Conservation (phyloP, 345 rosid species). For the Cardamine occulta region DNA sequence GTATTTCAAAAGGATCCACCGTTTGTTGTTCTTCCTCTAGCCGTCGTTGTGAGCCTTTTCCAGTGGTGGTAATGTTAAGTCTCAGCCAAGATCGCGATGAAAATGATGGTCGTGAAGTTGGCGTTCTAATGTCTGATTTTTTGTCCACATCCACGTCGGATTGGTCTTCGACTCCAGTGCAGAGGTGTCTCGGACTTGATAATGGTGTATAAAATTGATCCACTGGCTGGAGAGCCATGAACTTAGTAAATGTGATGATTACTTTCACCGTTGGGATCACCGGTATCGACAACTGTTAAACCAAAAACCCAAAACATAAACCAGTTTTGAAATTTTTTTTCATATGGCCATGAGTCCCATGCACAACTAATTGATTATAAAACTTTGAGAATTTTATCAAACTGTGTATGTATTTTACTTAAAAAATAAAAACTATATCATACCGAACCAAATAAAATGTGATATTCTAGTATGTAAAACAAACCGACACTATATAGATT, state of each 20-base stretch:
- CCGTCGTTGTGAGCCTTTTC: constrained; percentile 51
- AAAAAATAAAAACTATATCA: not conserved
- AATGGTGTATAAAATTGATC: constrained; percentile 87
- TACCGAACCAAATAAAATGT: not conserved
- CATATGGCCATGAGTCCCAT: not conserved
- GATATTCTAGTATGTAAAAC: not conserved
- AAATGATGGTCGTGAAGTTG: constrained; percentile 45
- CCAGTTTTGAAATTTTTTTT: not conserved
- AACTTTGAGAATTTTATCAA: not conserved
- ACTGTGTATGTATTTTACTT: not conserved
- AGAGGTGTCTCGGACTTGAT: constrained; percentile 71
- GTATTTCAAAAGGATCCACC: constrained; percentile 81
- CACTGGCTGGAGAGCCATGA: constrained; percentile 65
- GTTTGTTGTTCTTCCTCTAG: constrained; percentile 25
- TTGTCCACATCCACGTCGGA: constrained; percentile 48
- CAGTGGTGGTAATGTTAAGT: constrained; percentile 42
- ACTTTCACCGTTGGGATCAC: constrained; percentile 94
- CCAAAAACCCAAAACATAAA: not conserved
- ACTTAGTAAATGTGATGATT: constrained; percentile 88
- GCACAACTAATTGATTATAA: not conserved
- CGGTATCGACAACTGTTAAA: constrained; percentile 76
- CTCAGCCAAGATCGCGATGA: constrained; percentile 59
- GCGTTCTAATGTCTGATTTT: constrained; percentile 46
- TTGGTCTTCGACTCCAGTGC: constrained; percentile 35
- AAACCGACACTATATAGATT: not conserved